Conservation (phyloP, 192 early-diverging fungal genomes). For the Entrophospora sp. region DNA sequence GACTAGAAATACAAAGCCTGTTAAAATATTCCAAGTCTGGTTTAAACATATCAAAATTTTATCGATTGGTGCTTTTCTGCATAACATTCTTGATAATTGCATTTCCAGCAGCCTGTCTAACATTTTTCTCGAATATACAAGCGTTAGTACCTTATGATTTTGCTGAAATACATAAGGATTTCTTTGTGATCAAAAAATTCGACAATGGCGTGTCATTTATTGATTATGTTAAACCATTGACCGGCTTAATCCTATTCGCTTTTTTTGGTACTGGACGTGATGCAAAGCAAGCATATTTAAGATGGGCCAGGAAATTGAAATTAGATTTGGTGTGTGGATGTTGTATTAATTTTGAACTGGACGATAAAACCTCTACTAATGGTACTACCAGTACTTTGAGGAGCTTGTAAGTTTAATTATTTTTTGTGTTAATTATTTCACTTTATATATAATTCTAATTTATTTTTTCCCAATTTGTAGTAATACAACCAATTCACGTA, state of each 20-base stretch:
- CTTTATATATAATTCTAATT: no score
- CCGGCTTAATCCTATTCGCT: neutral
- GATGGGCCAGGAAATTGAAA: neutral
- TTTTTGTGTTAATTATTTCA: no score
- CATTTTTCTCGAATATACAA: no score
- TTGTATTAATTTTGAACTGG: neutral
- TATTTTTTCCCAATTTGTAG: no score
- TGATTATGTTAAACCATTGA: neutral
- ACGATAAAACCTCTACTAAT: no score
- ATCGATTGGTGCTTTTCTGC: conserved; percentile 1
- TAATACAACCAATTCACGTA: no score
- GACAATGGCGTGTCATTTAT: neutral
- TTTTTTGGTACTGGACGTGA: conserved; percentile 2
- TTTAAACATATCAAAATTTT: neutral
- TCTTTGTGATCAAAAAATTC: no score
- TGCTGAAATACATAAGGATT: no score
- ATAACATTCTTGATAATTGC: neutral
- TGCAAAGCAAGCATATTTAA: neutral
- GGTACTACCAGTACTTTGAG: no score
- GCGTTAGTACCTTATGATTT: no score
- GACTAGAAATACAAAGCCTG: neutral
- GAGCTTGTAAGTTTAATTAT: neutral
- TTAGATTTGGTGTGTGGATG: neutral
- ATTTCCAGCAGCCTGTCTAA: neutral
- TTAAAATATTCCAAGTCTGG: neutral